Conservation (phyloP, 2,329 filamentous ascomycete genomes). For the Fusarium clavum region DNA sequence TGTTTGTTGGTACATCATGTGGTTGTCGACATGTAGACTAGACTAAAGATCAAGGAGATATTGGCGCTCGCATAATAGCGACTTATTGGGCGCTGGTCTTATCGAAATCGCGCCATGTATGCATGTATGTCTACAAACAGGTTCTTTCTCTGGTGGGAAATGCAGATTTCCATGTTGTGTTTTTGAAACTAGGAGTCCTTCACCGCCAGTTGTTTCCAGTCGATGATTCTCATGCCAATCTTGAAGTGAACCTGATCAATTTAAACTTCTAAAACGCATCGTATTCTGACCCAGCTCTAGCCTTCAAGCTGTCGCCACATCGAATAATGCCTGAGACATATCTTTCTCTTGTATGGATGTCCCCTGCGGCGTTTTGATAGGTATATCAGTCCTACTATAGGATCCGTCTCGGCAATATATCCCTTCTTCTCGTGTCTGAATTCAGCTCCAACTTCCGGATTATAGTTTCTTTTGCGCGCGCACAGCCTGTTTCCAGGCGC, state of each 20-base stretch:
- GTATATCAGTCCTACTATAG: conserved; percentile 5
- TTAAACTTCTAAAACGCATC: conserved; percentile 17
- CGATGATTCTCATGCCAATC: conserved; percentile 16
- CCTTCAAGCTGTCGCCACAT: background rate
- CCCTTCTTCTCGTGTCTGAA: background rate
- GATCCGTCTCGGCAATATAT: conserved; percentile 7
- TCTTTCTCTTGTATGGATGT: background rate
- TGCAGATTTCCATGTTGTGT: conserved; percentile 29
- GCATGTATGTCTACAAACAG: conserved; percentile 37
- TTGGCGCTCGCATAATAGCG: conserved; percentile 11
- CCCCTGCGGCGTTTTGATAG: conserved; percentile 4
- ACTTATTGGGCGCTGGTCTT: conserved; percentile 19
- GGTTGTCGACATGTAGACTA: conserved; percentile 18
- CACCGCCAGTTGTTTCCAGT: conserved; percentile 45
- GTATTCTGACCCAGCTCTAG: background rate
- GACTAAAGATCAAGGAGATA: background rate
- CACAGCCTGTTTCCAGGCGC: conserved; percentile 5
- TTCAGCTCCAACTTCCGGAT: conserved; percentile 4
- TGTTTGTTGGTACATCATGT: conserved; percentile 7
- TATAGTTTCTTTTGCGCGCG: background rate
- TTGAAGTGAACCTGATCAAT: conserved; percentile 27
- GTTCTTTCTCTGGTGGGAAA: conserved; percentile 20
- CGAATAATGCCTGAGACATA: background rate
- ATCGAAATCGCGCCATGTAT: conserved; percentile 37
- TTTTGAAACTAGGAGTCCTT: conserved; percentile 21